A percentile compares a stretch with the other conserved stretches of the same genome.
Conservation (phyloP, 2,329 filamentous ascomycete species). For the Clathrospora elynae region DNA sequence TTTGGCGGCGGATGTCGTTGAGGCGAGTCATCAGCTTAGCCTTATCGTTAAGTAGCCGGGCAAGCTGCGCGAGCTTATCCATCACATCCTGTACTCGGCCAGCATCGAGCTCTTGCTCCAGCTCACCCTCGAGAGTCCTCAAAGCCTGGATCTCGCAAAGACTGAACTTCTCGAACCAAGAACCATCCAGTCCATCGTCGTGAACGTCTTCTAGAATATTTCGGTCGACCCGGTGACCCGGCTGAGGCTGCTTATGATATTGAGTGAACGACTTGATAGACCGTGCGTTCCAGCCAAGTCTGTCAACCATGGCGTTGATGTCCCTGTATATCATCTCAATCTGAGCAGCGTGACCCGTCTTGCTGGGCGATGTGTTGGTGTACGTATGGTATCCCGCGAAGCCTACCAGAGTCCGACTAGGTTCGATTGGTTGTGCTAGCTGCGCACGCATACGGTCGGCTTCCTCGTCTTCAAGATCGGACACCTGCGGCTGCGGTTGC, state of each 20-base stretch:
- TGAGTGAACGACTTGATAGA: slow-evolving; percentile 64
- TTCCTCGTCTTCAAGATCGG: slow-evolving; percentile 59
- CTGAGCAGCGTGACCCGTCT: slow-evolving; percentile 52
- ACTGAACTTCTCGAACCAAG: slow-evolving; percentile 69
- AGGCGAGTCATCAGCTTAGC: slow-evolving; percentile 71
- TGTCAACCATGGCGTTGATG: slow-evolving; percentile 93
- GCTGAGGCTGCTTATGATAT: slow-evolving; percentile 60
- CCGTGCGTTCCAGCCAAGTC: slow-evolving; percentile 83
- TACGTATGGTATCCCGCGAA: slow-evolving; percentile 66
- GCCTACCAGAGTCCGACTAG: slow-evolving; percentile 67
- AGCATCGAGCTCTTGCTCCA: slow-evolving; percentile 68
- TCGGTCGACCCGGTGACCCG: slow-evolving; percentile 61
- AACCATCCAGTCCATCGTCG: slow-evolving; percentile 43
- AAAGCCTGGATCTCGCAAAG: slow-evolving; percentile 77
- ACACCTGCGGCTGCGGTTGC: slow-evolving; percentile 45
- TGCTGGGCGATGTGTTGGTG: slow-evolving; percentile 43
- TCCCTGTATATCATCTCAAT: slow-evolving; percentile 69
- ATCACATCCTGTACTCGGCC: slow-evolving; percentile 71
- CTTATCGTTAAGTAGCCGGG: slow-evolving; percentile 71
- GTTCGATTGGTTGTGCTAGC: slow-evolving; percentile 64
- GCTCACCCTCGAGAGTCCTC: slow-evolving; percentile 62
- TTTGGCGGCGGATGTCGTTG: slow-evolving; percentile 76
- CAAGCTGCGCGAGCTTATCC: slow-evolving; percentile 70
- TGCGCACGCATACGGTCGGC: slow-evolving; percentile 70
- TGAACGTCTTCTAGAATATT: slow-evolving; percentile 64